Evolutionary conservation across 176 grass and related monocot species (phyloP).

Genomic region (Oryza meyeriana): DNA sequence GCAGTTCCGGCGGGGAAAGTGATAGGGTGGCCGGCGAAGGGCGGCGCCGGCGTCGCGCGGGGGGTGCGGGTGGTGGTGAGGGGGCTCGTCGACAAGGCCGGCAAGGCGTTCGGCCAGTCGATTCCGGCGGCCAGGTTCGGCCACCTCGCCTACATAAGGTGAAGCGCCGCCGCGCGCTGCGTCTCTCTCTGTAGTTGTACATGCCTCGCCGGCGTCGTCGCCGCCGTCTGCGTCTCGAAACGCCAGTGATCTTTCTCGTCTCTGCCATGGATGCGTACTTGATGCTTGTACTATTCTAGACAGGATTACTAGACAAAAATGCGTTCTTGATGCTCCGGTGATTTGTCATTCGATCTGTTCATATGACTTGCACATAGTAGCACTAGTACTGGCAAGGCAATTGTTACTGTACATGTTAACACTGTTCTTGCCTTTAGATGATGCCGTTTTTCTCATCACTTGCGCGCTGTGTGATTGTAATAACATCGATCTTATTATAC

Average conservation of each 20-base stretch:
- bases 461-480: background rate
- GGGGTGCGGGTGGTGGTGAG: background rate
- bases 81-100: background rate
- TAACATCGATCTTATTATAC: background rate
- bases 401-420: background rate
- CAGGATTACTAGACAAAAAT: no score
- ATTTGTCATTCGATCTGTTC: background rate
- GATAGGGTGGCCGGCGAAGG: background rate
- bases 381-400: background rate
- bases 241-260: background rate
- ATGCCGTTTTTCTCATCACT: no score
- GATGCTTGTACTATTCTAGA: no score
- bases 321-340: background rate
- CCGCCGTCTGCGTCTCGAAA: background rate
- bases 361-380: background rate
- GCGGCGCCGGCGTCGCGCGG: background rate
- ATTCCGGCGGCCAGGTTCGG: slow-evolving; percentile 38
- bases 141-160: slow-evolving; percentile 44
- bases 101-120: slow-evolving; percentile 14
- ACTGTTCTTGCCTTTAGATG: no score
- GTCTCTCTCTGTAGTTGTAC: no score
- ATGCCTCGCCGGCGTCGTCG: no score
- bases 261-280: no score
- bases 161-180: background rate
- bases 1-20: background rate